Evolutionary conservation across 352 stramenopile genomes (phyloP), one percentile per base, ranked within the genome.

Genomic region (Phytophthora ohioensis): DNA sequence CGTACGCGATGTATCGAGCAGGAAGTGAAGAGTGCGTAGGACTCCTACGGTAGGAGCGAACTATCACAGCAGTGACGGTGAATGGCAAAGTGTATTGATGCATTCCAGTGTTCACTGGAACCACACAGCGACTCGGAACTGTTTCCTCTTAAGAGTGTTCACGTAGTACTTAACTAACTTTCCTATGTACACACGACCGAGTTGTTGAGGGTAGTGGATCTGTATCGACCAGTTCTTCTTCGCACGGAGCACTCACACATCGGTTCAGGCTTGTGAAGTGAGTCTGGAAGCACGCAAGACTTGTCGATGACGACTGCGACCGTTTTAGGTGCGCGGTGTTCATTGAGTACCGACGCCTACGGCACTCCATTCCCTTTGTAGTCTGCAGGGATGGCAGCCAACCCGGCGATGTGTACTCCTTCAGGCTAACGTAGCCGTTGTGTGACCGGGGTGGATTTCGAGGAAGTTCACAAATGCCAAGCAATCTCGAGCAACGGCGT

Each of bases 161-260:
- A 2, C 47, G 47, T 21, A 41, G 31, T 31, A 56, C 49, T 39
- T 30, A 2, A 42, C 47, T 15, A 56, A 56, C 49, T 32, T 42
- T 39, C 30, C 47, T 48, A 48, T 31, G 8, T 17, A 32, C 3
- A 32, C 21, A 51, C 13, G 45, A 51, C 7, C 15, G 21, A 27
- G 21, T 27, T 27, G 21, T 5, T 13, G 45, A 52, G 49, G n/a
- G 11, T 32, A 43, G n/a, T 57, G 7, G n/a, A 34, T 45, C 34
- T 31, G 32, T 2, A 30, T 31, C 13, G 32, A 42, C 6, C 10
- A 38, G n/a, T 36, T 57, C 36, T 36, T 60, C 53, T 36, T 60
- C 53, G 35, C 51, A 61, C n/a, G 15, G 49, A 57, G 42, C 47
- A 63, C 48, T 55, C 8, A 21, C 15, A 15, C 48, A 41, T 55